A percentile compares a stretch with the other conserved stretches of the same genome.
phyloP scores from a whole-genome alignment of 1,284 basidiomycete genomes.

The Puccinia hordei region DNA sequence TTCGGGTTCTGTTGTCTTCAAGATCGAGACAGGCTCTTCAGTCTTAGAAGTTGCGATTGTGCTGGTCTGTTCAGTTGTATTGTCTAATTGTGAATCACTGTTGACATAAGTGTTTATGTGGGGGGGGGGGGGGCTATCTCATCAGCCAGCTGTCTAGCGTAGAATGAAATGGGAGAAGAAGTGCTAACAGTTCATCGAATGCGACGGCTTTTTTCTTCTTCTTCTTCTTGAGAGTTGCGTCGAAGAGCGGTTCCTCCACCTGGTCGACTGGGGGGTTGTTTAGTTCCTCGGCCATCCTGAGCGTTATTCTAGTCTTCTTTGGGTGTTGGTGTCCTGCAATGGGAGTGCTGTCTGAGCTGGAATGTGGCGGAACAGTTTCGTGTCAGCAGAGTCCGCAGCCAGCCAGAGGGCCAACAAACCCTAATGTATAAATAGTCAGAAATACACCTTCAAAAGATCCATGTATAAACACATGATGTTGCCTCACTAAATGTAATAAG shows the following conservation, averaged over 20 bases:
- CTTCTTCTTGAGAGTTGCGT: constrained; percentile 75
- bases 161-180: not conserved
- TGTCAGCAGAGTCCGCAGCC: too few relatives aligned
- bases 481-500: too few relatives aligned
- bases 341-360: not conserved
- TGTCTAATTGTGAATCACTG: constrained; percentile 29
- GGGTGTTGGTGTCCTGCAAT: not conserved
- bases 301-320: not conserved
- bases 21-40: constrained; percentile 50
- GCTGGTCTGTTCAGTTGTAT: constrained; percentile 6
- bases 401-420: too few relatives aligned
- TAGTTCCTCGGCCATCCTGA: constrained; percentile 36
- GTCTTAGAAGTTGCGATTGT: constrained; percentile 52
- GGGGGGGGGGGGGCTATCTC: too few relatives aligned
- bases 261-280: constrained; percentile 15
- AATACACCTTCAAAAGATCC: too few relatives aligned
- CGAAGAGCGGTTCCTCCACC: constrained; percentile 74
- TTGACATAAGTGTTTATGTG: not conserved
- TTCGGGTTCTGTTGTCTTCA: constrained; percentile 32
- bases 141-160: not conserved
- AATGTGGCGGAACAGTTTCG: too few relatives aligned
- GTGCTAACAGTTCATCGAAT: constrained; percentile 75
- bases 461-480: too few relatives aligned
- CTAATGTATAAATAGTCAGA: too few relatives aligned
- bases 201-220: constrained; percentile 74